Conservation (phyloP, 345 rosid genomes). For the Populus simonii region DNA sequence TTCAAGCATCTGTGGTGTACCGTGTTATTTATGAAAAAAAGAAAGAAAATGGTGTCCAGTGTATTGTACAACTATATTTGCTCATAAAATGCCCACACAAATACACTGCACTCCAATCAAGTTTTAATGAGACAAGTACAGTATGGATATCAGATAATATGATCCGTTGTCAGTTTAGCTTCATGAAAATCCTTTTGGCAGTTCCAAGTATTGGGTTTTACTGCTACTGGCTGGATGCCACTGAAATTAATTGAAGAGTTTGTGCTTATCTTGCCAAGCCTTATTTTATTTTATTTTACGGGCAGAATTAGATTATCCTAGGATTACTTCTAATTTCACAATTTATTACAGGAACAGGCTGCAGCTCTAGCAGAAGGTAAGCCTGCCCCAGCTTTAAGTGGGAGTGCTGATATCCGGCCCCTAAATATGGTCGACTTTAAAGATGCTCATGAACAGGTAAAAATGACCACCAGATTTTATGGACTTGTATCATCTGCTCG, state of each 20-base stretch:
- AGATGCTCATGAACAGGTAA: slow-evolving; percentile 81
- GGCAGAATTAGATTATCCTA: not conserved
- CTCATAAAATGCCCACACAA: not conserved
- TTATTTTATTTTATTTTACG: not conserved
- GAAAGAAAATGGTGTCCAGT: not conserved
- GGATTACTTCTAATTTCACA: not conserved
- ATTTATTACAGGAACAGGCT: slow-evolving; percentile 55
- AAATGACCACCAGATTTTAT: not conserved
- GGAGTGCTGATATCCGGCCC: slow-evolving; percentile 67
- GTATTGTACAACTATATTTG: not conserved
- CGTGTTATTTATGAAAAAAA: not conserved
- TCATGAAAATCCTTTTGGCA: not conserved
- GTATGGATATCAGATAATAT: too few relatives aligned
- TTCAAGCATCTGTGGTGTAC: not conserved
- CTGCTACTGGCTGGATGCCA: not conserved
- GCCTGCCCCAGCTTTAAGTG: slow-evolving; percentile 65
- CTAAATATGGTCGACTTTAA: slow-evolving; percentile 76
- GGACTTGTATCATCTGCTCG: not conserved
- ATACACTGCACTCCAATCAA: not conserved
- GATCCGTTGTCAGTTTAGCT: not conserved
- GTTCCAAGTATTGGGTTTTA: not conserved
- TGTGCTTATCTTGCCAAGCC: too few relatives aligned
- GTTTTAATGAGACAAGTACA: not conserved
- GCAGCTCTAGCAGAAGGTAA: slow-evolving; percentile 73
- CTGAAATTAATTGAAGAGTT: too few relatives aligned